Evolutionary conservation across 257 asterid species (phyloP), one percentile per base, ranked within the genome.

Genomic region (Buddleja alternifolia): DNA sequence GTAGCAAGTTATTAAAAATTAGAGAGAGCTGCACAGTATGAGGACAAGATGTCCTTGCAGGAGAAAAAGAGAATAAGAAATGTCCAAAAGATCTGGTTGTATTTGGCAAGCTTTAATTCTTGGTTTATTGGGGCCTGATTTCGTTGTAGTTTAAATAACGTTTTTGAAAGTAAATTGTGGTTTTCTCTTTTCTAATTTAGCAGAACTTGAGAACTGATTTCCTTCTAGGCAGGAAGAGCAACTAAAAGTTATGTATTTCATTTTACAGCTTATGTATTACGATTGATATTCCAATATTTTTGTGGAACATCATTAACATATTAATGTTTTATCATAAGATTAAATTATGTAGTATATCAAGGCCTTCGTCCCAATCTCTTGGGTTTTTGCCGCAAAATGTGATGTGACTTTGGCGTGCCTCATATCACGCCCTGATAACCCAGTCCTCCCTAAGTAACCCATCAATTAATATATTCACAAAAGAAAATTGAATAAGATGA

Each of bases 21-120:
- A 23, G 19, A 14, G 36, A 61, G 19, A 10, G 45, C 37, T 55
- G 44, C n/a, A 36, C 6, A 20, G 42, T 37, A 37, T 23, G 60
- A 44, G 25, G 56, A 42, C 21, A 68, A 67, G 16, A 29, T 39
- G 39, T 42, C 34, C 73, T 29, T 44, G 46, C 21, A 4, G 73
- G 16, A 50, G 58, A 32, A 16, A 44, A 4, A 14, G 36, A 69
- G 50, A 9, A 5, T 29, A 29, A 29, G 2, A 8, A 12, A 45
- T 15, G 46, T 8, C 15, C 7, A 69, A 17, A 20, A 37, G 1
- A 2, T 11, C 20, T 71, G 63, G 62, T 32, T 14, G 3, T 67
- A 32, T 15, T 68, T 32, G 24, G 51, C 8, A 4, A 21, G 58
- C 19, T 57, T 32, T 29, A 41, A 2, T 42, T 3, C 12, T 62